Conservation (phyloP, 75 land plant species). For the Cryptomeria japonica region DNA sequence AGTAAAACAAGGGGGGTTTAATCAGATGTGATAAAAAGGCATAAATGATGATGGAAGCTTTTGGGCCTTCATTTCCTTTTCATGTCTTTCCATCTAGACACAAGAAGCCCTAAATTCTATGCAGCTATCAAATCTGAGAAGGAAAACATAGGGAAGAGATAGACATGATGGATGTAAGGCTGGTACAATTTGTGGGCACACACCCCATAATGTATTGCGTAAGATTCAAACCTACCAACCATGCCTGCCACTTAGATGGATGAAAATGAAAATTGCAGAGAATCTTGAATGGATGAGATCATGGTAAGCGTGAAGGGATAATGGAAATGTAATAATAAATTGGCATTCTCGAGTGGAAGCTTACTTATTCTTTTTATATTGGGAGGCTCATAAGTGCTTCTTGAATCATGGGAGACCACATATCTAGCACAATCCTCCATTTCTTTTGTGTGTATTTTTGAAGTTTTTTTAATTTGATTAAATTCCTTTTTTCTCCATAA, state of each 20-base stretch:
- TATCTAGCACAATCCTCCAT: neutral
- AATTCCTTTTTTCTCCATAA: too few relatives aligned
- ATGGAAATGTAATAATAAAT: neutral
- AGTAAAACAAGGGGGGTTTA: neutral
- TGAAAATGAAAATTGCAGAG: neutral
- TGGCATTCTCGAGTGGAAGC: neutral
- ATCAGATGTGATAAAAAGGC: neutral
- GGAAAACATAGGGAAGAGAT: neutral
- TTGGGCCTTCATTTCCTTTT: neutral
- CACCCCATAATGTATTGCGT: neutral
- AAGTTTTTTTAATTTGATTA: neutral
- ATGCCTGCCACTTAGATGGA: neutral
- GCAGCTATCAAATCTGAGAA: neutral
- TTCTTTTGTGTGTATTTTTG: neutral
- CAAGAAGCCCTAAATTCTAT: neutral
- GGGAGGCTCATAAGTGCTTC: neutral
- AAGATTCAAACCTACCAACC: neutral
- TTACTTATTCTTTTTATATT: neutral
- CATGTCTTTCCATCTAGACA: neutral
- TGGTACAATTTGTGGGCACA: neutral
- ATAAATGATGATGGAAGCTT: neutral
- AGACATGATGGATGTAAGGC: neutral
- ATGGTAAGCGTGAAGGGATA: constrained; percentile 1
- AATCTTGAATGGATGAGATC: neutral
- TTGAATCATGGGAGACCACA: neutral